Percentiles rank a stretch among this genome's conserved stretches.
Conservation (phyloP, 2,329 filamentous ascomycete species). For the Xylariomycetidae sp. region DNA sequence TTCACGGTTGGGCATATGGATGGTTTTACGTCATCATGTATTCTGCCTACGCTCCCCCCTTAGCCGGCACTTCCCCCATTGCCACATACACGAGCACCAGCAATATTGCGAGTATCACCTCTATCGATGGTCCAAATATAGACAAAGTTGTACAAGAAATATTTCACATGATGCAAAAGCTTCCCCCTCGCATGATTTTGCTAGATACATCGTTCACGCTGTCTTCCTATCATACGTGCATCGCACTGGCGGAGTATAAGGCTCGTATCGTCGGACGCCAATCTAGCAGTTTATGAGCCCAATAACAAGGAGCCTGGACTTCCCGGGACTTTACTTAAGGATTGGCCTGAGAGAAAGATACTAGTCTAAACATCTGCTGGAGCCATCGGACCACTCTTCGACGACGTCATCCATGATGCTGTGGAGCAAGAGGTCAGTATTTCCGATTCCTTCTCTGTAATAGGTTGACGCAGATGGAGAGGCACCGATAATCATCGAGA, state of each 20-base stretch:
- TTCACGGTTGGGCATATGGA: too few species aligned
- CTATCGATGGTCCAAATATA: too few species aligned
- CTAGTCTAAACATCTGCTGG: slow-evolving; percentile 45
- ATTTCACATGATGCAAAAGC: too few species aligned
- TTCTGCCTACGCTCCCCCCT: too few species aligned
- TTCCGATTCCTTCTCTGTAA: background rate
- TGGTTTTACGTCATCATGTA: too few species aligned
- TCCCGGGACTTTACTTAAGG: slow-evolving; percentile 17
- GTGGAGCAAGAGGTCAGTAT: slow-evolving; percentile 31
- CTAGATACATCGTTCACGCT: slow-evolving; percentile 34
- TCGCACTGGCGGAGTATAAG: slow-evolving; percentile 31
- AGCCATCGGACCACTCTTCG: slow-evolving; percentile 40
- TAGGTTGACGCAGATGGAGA: background rate
- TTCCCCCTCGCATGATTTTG: slow-evolving; percentile 30
- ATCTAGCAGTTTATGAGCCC: slow-evolving; percentile 32
- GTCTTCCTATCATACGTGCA: slow-evolving; percentile 29
- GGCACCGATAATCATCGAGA: background rate
- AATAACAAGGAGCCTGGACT: slow-evolving; percentile 36
- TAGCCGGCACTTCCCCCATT: too few species aligned
- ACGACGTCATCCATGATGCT: slow-evolving; percentile 33
- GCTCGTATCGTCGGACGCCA: slow-evolving; percentile 20
- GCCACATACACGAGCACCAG: slow-evolving; percentile 1
- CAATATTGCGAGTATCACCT: background rate
- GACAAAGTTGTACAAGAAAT: too few species aligned
- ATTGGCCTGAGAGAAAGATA: slow-evolving; percentile 27